Percentiles rank a stretch among this genome's conserved stretches.
phyloP scores from a whole-genome alignment of 345 rosid species.

The Gossypium anomalum region DNA sequence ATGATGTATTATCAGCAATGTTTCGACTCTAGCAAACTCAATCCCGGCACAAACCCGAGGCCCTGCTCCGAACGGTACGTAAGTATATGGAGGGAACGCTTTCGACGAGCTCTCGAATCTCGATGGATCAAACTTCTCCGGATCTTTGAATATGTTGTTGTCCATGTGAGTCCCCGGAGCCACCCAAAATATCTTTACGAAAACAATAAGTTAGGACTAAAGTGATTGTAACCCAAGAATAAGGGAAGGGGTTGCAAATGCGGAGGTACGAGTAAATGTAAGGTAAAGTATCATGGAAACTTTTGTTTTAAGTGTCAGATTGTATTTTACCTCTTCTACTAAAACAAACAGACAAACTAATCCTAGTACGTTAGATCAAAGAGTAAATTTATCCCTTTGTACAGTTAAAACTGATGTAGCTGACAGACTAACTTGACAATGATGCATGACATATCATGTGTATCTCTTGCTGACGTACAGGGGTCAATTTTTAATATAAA shows the following conservation, averaged over 20 bases:
- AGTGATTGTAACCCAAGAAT: background rate
- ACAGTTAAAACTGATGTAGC: too few species aligned
- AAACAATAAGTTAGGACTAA: background rate
- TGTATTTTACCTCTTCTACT: too few species aligned
- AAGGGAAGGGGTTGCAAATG: too few species aligned
- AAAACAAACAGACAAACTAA: too few species aligned
- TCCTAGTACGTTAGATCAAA: too few species aligned
- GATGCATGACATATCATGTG: too few species aligned
- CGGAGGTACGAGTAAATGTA: background rate
- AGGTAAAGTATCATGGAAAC: background rate
- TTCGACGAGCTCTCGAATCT: slow-evolving; percentile 4
- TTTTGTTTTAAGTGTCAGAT: fast-evolving
- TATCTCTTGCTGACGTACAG: fast-evolving
- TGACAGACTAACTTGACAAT: too few species aligned
- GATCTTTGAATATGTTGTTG: slow-evolving; percentile 10
- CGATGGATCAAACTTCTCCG: slow-evolving; percentile 14
- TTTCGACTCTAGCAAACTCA: slow-evolving; percentile 12
- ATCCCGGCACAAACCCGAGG: slow-evolving; percentile 6
- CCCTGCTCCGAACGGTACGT: slow-evolving; percentile 12
- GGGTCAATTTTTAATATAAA: too few species aligned
- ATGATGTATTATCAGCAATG: slow-evolving; percentile 15
- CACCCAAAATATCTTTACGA: slow-evolving; percentile 13
- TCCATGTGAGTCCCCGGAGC: slow-evolving; percentile 16
- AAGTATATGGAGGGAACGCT: slow-evolving; percentile 12
- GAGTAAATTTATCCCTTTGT: too few species aligned